Percentiles rank a stretch among this genome's conserved stretches.
These are phyloP conservation scores for Globisporangium parvum DNA, from an alignment of 352 stramenopile species.

Conservation along the genomic window DNA sequence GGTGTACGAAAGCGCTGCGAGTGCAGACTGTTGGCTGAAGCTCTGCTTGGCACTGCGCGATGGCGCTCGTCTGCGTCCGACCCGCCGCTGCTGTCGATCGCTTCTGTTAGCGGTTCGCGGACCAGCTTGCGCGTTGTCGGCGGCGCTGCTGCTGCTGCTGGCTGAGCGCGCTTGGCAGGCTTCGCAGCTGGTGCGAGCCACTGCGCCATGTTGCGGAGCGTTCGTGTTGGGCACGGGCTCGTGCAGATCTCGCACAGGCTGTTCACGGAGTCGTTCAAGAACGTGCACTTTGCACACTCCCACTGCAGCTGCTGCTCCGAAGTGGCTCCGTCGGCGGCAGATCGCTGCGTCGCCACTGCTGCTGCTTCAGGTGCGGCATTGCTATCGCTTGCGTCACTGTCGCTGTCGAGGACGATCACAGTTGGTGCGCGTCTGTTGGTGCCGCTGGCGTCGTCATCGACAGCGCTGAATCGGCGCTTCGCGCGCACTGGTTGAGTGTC, in stretches of 20 bases:
- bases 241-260: conserved; percentile 36
- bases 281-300: conserved; percentile 45
- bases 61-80: conserved; percentile 15
- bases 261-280: conserved; percentile 26
- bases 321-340: not conserved
- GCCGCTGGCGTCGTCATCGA: not conserved
- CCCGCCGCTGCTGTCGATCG: conserved; percentile 33
- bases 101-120: conserved; percentile 12
- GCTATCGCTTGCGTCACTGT: conserved; percentile 20
- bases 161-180: not conserved
- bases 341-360: not conserved
- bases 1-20: conserved; percentile 13
- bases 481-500: not conserved
- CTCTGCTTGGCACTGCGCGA: conserved; percentile 4
- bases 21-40: not conserved
- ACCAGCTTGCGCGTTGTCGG: not conserved
- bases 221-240: conserved; percentile 15
- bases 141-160: not conserved
- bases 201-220: conserved; percentile 31
- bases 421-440: not conserved
- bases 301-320: conserved; percentile 17
- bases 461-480: conserved; percentile 3
- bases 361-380: conserved; percentile 1
- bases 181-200: conserved; percentile 22
- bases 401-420: conserved; percentile 8